These are phyloP conservation scores for Pezicula rhizophila DNA, from an alignment of 2,329 filamentous ascomycete species.

Conservation along the genomic window DNA sequence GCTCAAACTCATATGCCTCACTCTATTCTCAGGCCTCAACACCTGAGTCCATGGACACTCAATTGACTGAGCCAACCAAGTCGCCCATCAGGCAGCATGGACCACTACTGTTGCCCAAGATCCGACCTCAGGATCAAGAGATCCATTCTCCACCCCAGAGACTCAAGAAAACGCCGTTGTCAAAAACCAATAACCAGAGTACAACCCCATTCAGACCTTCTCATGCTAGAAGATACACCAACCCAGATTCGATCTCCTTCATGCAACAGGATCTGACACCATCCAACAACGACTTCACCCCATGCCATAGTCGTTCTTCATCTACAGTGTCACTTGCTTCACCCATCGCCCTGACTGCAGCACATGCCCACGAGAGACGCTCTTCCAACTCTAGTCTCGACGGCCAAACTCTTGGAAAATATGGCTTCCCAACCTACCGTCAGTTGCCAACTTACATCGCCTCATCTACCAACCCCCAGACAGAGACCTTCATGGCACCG, in stretches of 20 bases:
- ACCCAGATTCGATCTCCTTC: slow-evolving; percentile 47
- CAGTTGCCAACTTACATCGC: slow-evolving; percentile 56
- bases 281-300: slow-evolving; percentile 12
- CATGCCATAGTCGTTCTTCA: slow-evolving; percentile 14
- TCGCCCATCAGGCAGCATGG: slow-evolving; percentile 75
- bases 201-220: slow-evolving; percentile 35
- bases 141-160: slow-evolving; percentile 59
- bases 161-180: slow-evolving; percentile 39
- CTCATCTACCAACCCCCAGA: slow-evolving; percentile 25
- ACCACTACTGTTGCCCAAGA: slow-evolving; percentile 76
- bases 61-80: slow-evolving; percentile 61
- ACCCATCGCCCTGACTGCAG: slow-evolving; percentile 24
- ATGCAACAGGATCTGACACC: slow-evolving; percentile 19
- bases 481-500: slow-evolving; percentile 40
- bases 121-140: slow-evolving; percentile 76
- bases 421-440: slow-evolving; percentile 79
- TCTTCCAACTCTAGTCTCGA: slow-evolving; percentile 65
- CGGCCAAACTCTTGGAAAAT: slow-evolving; percentile 58
- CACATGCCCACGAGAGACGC: slow-evolving; percentile 44
- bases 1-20: slow-evolving; percentile 38
- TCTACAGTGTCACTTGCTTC: slow-evolving; percentile 22
- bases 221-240: slow-evolving; percentile 55
- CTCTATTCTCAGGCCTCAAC: slow-evolving; percentile 64
- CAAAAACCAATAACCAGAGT: slow-evolving; percentile 12
- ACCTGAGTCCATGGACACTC: slow-evolving; percentile 62